phyloP scores from a whole-genome alignment of 129 eudicot genomes.

The Flaveria bidentis region DNA sequence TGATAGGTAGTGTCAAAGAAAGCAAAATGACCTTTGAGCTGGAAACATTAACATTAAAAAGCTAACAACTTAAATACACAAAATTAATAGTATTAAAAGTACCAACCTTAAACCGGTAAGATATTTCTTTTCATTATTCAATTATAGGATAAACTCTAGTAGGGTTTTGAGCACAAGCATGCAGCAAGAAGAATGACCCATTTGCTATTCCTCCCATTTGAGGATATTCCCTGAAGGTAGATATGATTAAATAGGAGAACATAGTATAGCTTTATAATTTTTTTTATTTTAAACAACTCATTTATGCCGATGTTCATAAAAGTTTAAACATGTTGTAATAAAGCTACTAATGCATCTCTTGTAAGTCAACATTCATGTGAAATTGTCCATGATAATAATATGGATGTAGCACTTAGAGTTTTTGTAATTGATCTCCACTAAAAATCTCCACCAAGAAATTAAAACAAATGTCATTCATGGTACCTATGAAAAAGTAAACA shows the following conservation, averaged over 20 bases:
- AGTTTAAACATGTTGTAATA: not conserved
- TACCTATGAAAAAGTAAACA: slow-evolving; percentile 2
- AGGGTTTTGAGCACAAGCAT: slow-evolving; percentile 99
- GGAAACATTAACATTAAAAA: slow-evolving; percentile 6
- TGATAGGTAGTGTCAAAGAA: slow-evolving; percentile 99
- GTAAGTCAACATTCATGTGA: slow-evolving; percentile 6
- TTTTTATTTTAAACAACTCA: not conserved
- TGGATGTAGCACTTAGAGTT: not conserved
- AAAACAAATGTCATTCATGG: not conserved
- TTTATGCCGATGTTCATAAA: not conserved
- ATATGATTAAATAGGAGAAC: slow-evolving; percentile 12
- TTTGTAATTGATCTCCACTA: not conserved
- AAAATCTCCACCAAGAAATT: not conserved
- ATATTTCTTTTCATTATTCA: slow-evolving; percentile 93
- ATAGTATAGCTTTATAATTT: not conserved
- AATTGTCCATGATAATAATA: slow-evolving; percentile 1
- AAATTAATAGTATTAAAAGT: not conserved
- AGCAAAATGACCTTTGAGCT: slow-evolving; percentile 39
- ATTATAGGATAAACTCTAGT: slow-evolving; percentile 98
- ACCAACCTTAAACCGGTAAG: slow-evolving; percentile 72
- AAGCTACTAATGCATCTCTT: not conserved
- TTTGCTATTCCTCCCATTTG: slow-evolving; percentile 89
- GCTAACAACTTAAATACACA: not conserved
- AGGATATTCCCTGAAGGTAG: slow-evolving; percentile 76
- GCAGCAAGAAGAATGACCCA: slow-evolving; percentile 93